These are phyloP conservation scores for Knoxia roxburghii DNA, from an alignment of 257 asterid species.

Conservation along the genomic window DNA sequence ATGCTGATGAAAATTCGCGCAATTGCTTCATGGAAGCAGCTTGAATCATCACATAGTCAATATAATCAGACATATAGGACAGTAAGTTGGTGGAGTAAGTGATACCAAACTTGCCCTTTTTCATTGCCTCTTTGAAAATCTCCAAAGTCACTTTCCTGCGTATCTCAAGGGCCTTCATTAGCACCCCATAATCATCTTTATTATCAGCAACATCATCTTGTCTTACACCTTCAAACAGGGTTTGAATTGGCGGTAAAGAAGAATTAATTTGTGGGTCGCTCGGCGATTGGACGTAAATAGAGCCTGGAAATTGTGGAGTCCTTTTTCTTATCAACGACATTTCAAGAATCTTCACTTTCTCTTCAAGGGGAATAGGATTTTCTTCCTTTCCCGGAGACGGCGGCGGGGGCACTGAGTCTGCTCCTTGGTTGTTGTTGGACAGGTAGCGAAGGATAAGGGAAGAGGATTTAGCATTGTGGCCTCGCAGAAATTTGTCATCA, in stretches of 20 bases:
- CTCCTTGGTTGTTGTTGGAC: conserved; percentile 27
- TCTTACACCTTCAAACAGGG: conserved; percentile 28
- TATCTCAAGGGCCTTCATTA: conserved; percentile 72
- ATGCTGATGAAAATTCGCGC: conserved; percentile 49
- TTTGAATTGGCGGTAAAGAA: conserved; percentile 31
- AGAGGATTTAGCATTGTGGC: conserved; percentile 73
- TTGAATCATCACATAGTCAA: conserved; percentile 81
- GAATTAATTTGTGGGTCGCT: conserved; percentile 23
- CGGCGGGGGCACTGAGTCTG: conserved; percentile 18
- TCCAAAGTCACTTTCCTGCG: conserved; percentile 77
- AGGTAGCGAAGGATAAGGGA: conserved; percentile 62
- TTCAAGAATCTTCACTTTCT: conserved; percentile 52
- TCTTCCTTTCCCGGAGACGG: conserved; percentile 25
- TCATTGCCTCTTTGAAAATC: conserved; percentile 72
- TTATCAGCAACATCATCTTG: conserved; percentile 9
- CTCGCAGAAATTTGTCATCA: conserved; percentile 34
- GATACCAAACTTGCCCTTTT: conserved; percentile 67
- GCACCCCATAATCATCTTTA: conserved; percentile 64
- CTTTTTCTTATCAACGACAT: conserved; percentile 44
- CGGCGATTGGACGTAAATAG: conserved; percentile 40
- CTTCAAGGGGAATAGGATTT: conserved; percentile 29
- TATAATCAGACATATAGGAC: conserved; percentile 42
- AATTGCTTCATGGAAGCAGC: conserved; percentile 71
- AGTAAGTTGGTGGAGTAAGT: conserved; percentile 61
- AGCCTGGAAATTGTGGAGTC: conserved; percentile 82